Evolutionary conservation across 257 asterid genomes (phyloP).

Genomic region (Capsicum rhomboideum): DNA sequence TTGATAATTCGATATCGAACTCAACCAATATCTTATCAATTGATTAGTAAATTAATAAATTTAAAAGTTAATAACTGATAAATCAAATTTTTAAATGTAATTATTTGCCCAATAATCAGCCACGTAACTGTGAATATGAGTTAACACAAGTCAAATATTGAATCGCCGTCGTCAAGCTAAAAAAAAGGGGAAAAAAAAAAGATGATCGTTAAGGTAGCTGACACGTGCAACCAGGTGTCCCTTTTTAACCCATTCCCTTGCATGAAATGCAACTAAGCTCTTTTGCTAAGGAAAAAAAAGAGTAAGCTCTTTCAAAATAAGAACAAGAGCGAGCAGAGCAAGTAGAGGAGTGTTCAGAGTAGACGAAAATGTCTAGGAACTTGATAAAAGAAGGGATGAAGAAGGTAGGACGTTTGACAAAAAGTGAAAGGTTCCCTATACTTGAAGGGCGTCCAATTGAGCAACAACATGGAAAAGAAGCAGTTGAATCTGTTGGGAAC

Average conservation of each 20-base stretch:
- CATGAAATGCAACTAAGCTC: not conserved
- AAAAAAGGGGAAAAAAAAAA: not conserved
- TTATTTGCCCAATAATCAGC: no score
- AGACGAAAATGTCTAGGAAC: conserved; percentile 21
- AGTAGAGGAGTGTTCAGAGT: not conserved
- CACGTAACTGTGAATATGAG: no score
- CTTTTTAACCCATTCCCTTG: not conserved
- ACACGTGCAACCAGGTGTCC: conserved; percentile 27
- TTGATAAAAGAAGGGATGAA: conserved; percentile 27
- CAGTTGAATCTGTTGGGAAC: conserved; percentile 17
- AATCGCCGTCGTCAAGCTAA: not conserved
- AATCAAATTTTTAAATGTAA: no score
- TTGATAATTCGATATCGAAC: no score
- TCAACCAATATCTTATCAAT: no score
- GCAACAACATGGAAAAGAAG: conserved; percentile 43
- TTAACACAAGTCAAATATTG: not conserved
- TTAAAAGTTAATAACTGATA: no score
- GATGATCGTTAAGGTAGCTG: conserved; percentile 16
- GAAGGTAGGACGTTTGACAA: conserved; percentile 13
- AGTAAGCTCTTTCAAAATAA: not conserved
- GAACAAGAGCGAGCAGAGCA: not conserved
- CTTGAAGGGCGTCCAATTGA: conserved; percentile 50
- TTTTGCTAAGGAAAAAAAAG: not conserved
- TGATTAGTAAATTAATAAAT: no score
- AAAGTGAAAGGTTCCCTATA: conserved; percentile 31